Evolutionary conservation across 2,329 filamentous ascomycete species (phyloP).

Genomic region (Diaporthe ilicicola): DNA sequence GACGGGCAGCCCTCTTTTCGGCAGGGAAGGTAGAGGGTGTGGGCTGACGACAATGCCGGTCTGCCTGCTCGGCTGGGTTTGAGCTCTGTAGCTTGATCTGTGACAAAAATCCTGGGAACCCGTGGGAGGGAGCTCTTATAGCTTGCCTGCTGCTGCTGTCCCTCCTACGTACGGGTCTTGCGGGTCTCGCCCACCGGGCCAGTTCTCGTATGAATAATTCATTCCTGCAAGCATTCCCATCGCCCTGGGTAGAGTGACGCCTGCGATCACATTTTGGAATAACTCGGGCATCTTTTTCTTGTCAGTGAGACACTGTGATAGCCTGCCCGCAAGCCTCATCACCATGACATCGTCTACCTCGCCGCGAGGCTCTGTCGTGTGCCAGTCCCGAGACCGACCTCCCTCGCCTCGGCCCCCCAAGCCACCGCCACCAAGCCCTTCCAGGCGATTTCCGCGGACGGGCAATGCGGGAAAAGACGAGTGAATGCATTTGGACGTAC

Average conservation of each 20-base stretch:
- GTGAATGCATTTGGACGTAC: neutral
- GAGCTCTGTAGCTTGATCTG: conserved; percentile 14
- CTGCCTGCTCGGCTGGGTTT: neutral
- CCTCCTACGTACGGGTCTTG: neutral
- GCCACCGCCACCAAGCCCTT: conserved; percentile 42
- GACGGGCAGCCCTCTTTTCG: neutral
- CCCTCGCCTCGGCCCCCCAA: conserved; percentile 48
- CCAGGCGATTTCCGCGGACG: neutral
- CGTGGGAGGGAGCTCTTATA: neutral
- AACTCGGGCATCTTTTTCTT: no score
- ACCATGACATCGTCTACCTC: neutral
- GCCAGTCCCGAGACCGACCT: conserved; percentile 43
- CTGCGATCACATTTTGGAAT: no score
- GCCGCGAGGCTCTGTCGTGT: neutral
- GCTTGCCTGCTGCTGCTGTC: neutral
- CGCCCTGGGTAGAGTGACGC: no score
- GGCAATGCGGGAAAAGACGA: neutral
- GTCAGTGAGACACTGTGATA: no score
- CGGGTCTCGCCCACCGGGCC: neutral
- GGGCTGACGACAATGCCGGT: neutral
- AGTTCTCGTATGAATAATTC: no score
- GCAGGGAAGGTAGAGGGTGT: neutral
- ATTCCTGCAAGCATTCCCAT: no score
- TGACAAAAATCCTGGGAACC: neutral
- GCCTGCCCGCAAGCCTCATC: neutral